Evolutionary conservation across 1,284 basidiomycete species (phyloP), one percentile per base, ranked within the genome.

Genomic region (Tylopilus orsonianus): DNA sequence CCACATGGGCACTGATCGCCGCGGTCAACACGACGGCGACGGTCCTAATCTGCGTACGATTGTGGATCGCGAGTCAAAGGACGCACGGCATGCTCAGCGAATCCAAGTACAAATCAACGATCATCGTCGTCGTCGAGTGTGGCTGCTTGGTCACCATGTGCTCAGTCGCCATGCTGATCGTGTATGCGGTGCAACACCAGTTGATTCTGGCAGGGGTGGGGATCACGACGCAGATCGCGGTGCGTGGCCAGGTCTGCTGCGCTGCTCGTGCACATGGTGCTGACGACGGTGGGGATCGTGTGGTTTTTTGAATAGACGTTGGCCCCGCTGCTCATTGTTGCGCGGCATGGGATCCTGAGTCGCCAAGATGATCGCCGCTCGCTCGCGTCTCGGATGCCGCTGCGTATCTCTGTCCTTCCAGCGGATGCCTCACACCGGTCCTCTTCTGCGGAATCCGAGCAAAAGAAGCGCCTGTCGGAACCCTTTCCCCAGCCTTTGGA

Each of bases 241-340:
- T 60, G 38, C 22, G 60, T 56, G 12, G 16, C n/a, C n/a, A n/a
- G n/a, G n/a, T n/a, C n/a, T n/a, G n/a, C n/a, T n/a, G n/a, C n/a
- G n/a, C n/a, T n/a, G n/a, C n/a, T n/a, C n/a, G n/a, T n/a, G n/a
- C n/a, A n/a, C n/a, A n/a, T n/a, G n/a, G n/a, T n/a, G n/a, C n/a
- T n/a, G n/a, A n/a, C n/a, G n/a, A n/a, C n/a, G n/a, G n/a, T n/a
- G n/a, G n/a, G n/a, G n/a, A n/a, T n/a, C n/a, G n/a, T n/a, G n/a
- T 26, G 24, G 24, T 26, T 16, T 5, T 32, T 26, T 1, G 35
- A 0, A n/a, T n/a, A 60, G 60, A 62, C 59, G 9, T 32, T 53
- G 20, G 47, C 46, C 2, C 62, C 62, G 9, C 35, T 64, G n/a
- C 46, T 60, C 1, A 64, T 60, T 42, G 44, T 64, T 9, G 55